These are phyloP conservation scores for Boletus pseudo-olivaceus DNA, from an alignment of 768 basidiomycete species.

Conservation along the genomic window DNA sequence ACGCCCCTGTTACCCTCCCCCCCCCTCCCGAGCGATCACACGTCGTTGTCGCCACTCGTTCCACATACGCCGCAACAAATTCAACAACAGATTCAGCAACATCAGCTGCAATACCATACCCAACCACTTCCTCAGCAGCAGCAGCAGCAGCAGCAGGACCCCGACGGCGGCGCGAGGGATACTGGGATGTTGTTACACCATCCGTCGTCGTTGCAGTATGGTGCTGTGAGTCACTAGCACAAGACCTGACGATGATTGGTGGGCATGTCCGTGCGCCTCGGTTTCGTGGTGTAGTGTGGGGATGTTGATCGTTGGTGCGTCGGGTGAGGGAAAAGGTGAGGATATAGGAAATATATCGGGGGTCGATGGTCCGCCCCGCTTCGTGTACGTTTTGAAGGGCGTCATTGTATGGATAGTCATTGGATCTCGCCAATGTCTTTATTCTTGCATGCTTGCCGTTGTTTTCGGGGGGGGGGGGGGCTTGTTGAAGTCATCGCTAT, in stretches of 20 bases:
- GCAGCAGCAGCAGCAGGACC: too few species aligned
- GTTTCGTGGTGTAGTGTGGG: background rate
- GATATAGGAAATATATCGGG: too few species aligned
- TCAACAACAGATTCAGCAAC: constrained; percentile 17
- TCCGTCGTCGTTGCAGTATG: constrained; percentile 16
- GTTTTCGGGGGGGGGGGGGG: too few species aligned
- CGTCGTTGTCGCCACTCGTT: constrained; percentile 5
- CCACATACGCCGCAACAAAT: constrained; percentile 18
- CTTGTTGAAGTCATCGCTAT: too few species aligned
- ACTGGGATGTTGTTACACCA: constrained; percentile 2
- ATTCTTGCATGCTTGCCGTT: too few species aligned
- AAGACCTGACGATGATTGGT: constrained; percentile 8
- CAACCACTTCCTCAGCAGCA: background rate
- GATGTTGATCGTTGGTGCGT: background rate
- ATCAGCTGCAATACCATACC: constrained; percentile 9
- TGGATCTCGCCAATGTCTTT: too few species aligned
- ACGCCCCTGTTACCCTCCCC: constrained; percentile 34
- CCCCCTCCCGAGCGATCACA: constrained; percentile 5
- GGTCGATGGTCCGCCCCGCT: too few species aligned
- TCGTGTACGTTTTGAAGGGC: too few species aligned
- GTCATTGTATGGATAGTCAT: too few species aligned
- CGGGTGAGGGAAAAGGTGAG: too few species aligned
- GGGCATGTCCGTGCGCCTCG: background rate
- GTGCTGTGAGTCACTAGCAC: constrained; percentile 8
- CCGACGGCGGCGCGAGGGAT: background rate